Conservation (phyloP, 225 moss, liverwort and hornwort species). For the Marchantia paleacea region DNA sequence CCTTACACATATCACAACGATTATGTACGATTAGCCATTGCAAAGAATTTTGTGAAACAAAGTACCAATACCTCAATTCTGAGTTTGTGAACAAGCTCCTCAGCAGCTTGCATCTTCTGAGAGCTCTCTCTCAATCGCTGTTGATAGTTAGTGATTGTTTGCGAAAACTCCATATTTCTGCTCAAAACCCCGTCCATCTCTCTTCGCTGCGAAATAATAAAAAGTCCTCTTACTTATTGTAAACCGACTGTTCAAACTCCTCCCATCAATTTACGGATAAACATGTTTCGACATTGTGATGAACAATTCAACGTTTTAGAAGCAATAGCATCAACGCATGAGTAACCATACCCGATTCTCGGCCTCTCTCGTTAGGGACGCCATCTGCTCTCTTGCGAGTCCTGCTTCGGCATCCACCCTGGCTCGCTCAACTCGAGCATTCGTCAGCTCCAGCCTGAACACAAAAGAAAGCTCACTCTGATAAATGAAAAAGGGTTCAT, state of each 20-base stretch:
- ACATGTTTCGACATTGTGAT: no score
- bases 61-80: slow-evolving; percentile 53
- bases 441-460: slow-evolving; percentile 63
- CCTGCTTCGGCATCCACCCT: slow-evolving; percentile 78
- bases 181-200: slow-evolving; percentile 82
- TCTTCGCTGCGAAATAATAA: slow-evolving; percentile 47
- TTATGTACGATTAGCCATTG: not conserved
- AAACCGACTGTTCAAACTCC: no score
- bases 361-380: slow-evolving; percentile 63
- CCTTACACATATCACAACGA: no score
- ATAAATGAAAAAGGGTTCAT: no score
- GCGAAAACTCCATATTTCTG: slow-evolving; percentile 92
- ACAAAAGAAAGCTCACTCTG: no score
- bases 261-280: no score
- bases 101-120: slow-evolving; percentile 78
- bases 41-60: no score
- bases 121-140: slow-evolving; percentile 59
- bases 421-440: slow-evolving; percentile 77
- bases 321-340: not conserved
- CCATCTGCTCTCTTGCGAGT: slow-evolving; percentile 71
- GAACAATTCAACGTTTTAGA: no score
- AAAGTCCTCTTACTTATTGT: no score
- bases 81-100: slow-evolving; percentile 69
- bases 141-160: slow-evolving; percentile 91
- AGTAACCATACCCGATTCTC: slow-evolving; percentile 61